Conservation (phyloP, 768 basidiomycete species). For the Phylloporus sp. region DNA sequence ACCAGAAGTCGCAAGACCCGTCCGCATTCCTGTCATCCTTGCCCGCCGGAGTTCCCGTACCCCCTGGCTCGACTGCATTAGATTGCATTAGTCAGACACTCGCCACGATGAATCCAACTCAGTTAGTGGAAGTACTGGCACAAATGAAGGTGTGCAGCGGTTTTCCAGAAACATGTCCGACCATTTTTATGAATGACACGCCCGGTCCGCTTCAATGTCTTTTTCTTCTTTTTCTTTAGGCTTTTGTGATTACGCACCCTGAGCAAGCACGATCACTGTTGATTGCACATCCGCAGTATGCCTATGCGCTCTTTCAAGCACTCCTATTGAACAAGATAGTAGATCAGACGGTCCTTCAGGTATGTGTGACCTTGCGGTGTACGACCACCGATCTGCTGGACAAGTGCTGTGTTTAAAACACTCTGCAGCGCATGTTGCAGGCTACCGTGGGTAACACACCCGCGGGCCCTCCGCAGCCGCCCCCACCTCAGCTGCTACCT, state of each 20-base stretch:
- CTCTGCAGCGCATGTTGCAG: constrained; percentile 49
- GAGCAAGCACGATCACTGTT: constrained; percentile 84
- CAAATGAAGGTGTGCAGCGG: constrained; percentile 85
- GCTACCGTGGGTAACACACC: constrained; percentile 33
- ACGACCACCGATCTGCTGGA: not conserved
- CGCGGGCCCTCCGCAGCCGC: constrained; percentile 28
- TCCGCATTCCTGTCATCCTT: constrained; percentile 59
- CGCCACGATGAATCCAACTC: constrained; percentile 75
- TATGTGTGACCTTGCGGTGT: constrained; percentile 19
- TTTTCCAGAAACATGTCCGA: constrained; percentile 16
- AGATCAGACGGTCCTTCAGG: constrained; percentile 82
- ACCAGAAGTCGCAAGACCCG: constrained; percentile 37
- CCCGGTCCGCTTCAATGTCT: constrained; percentile 5
- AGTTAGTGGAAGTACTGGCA: constrained; percentile 90
- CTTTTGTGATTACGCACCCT: constrained; percentile 86
- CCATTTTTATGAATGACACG: constrained; percentile 20
- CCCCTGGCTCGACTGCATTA: constrained; percentile 64
- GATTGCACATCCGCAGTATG: constrained; percentile 82
- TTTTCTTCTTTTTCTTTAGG: constrained; percentile 50
- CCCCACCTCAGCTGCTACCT: constrained; percentile 30
- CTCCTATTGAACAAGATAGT: constrained; percentile 92
- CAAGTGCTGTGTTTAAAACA: constrained; percentile 5
- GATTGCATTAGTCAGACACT: constrained; percentile 86
- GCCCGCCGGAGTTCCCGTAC: constrained; percentile 73
- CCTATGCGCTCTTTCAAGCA: constrained; percentile 95